Conservation (phyloP, 169 alveolate species). For the Plasmodium cynomolgi region DNA sequence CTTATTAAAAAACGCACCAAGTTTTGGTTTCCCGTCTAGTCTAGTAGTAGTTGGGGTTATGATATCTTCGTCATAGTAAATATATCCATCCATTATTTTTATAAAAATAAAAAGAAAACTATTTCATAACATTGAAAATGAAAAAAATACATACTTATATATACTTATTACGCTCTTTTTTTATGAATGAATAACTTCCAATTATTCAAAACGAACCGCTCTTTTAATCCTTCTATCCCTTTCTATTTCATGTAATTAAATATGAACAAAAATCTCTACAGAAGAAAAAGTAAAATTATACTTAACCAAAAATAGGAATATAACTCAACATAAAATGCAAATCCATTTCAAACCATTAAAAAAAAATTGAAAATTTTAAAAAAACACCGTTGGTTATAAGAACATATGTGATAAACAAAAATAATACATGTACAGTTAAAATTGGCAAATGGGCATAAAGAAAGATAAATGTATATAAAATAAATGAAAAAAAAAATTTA, state of each 20-base stretch:
- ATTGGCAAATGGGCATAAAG: background rate
- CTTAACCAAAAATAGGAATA: background rate
- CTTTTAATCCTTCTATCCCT: background rate
- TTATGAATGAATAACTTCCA: background rate
- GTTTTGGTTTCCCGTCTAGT: slow-evolving; percentile 52
- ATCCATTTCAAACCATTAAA: background rate
- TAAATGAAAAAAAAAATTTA: background rate
- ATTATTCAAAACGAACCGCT: background rate
- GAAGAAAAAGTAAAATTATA: background rate
- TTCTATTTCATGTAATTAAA: background rate
- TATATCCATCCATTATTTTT: background rate
- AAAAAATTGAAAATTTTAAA: background rate
- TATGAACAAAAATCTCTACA: background rate
- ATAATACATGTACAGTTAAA: background rate
- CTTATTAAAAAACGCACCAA: slow-evolving; percentile 77
- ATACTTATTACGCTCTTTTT: background rate
- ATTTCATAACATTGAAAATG: background rate
- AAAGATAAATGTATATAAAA: background rate
- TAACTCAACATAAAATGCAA: background rate
- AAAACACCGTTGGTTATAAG: background rate
- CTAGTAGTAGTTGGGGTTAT: background rate
- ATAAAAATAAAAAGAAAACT: background rate
- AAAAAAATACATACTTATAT: background rate
- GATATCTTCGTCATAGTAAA: background rate
- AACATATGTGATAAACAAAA: background rate